phyloP scores from a whole-genome alignment of 2,329 filamentous ascomycete genomes.

The Calonectria pseudoreteaudii region DNA sequence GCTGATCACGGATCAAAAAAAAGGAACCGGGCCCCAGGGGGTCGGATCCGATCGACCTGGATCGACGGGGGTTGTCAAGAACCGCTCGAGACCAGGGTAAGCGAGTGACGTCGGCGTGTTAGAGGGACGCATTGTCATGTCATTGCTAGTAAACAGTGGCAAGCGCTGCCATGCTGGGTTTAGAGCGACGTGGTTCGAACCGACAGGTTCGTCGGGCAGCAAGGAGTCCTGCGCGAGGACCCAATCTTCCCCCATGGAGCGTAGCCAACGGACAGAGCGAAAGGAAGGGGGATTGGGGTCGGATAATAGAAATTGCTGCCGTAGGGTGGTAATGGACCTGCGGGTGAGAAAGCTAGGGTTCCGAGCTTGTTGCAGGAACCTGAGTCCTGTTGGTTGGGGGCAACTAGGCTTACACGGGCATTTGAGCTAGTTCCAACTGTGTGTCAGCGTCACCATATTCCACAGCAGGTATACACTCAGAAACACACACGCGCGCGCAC shows the following conservation, averaged over 20 bases:
- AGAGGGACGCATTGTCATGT: background rate
- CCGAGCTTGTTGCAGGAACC: background rate
- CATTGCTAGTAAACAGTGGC: background rate
- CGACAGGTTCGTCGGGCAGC: background rate
- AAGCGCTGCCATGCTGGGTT: background rate
- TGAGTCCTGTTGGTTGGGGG: background rate
- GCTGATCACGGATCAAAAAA: background rate
- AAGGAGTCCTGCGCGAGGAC: background rate
- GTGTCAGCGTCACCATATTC: background rate
- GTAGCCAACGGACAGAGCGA: background rate
- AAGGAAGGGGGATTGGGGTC: too few species aligned
- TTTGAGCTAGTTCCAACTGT: background rate
- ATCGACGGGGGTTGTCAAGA: background rate
- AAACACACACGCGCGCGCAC: background rate
- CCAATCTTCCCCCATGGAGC: background rate
- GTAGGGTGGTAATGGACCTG: background rate
- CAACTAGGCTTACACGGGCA: background rate
- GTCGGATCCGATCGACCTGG: background rate
- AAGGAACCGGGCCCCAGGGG: too few species aligned
- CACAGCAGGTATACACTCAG: background rate
- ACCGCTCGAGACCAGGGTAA: background rate
- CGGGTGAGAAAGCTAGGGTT: background rate
- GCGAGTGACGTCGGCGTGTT: background rate
- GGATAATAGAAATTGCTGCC: background rate
- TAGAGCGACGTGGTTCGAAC: slow-evolving; percentile 3